phyloP scores from a whole-genome alignment of 169 alveolate species.

The Amoebophrya sp. region DNA sequence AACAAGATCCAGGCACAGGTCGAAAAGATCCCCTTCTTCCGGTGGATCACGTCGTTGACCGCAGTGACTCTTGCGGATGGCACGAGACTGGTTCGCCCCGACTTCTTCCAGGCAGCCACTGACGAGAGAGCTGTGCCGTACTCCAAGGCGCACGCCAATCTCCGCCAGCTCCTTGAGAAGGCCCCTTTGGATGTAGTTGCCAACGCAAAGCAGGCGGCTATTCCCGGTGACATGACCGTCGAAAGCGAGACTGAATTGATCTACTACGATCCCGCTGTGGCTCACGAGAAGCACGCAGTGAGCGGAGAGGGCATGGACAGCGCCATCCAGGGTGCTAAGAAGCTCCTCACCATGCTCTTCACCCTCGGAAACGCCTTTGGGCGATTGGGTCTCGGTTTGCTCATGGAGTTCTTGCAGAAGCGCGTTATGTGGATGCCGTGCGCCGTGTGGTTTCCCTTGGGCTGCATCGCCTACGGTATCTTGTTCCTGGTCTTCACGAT shows the following conservation, averaged over 20 bases:
- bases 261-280: background rate
- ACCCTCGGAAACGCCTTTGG: slow-evolving; percentile 20
- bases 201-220: background rate
- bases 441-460: background rate
- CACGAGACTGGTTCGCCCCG: too few species aligned
- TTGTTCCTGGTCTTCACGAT: background rate
- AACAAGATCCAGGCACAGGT: background rate
- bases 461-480: background rate
- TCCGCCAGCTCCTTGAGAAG: background rate
- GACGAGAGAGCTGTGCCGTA: background rate
- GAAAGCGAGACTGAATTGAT: background rate
- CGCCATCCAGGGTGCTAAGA: background rate
- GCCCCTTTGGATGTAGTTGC: background rate
- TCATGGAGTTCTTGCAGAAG: background rate
- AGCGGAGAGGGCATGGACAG: background rate
- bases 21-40: background rate
- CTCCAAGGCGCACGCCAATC: background rate
- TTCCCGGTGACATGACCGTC: background rate
- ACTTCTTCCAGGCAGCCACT: too few species aligned
- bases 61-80: too few species aligned
- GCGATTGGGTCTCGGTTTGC: background rate
- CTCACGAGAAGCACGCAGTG: background rate
- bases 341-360: background rate
- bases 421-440: background rate
- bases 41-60: too few species aligned